Evolutionary conservation across 371 early-diverging fungal species (phyloP), one percentile per base, ranked within the genome.

Genomic region (Mucor mucedo): DNA sequence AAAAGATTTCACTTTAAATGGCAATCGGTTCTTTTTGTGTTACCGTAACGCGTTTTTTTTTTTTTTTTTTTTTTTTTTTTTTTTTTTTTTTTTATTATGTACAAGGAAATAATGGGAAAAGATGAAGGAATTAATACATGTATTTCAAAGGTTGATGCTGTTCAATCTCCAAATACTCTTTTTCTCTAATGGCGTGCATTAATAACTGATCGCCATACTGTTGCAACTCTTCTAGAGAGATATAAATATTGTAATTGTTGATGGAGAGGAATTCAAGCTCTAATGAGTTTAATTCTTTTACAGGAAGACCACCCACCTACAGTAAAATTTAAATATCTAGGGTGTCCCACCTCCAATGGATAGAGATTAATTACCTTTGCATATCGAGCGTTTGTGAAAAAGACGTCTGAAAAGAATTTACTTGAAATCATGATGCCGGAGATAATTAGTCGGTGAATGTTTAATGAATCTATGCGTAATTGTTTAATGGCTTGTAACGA

Each of bases 281-380:
- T 58, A 96, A 79, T 44, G 78, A 79, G 80, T 98, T 98, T 52
- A 98, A 79, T 78, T 98, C 98, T 58, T 83, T 77, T 3, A 93
- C 86, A 5, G 95, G 88, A 11, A 98, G 75, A 10, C 98, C 98
- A 63, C 98, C 98, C 38, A 98, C 97, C 91, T 91, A 78, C 55
- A n/a, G 28, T 2, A 33, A 49, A 32, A 33, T 33, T 16, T 33
- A 55, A n/a, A 14, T 48, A 8, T 39, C 32, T 40, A 21, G 21
- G 21, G 21, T 21, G 21, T 21, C 21, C 21, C 21, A 21, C 21
- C 21, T 21, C 21, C 21, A 21, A 42, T 10, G 10, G 44, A 14
- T 8, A 35, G 35, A 35, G 8, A 21, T 52, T 41, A 42, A 52
- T 44, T 75, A 86, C 85, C 83, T 88, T 91, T 47, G 93, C 91